A percentile compares a stretch with the other conserved stretches of the same genome.
phyloP scores from a whole-genome alignment of 1,284 basidiomycete species.

The Fomitiporia mediterranea region DNA sequence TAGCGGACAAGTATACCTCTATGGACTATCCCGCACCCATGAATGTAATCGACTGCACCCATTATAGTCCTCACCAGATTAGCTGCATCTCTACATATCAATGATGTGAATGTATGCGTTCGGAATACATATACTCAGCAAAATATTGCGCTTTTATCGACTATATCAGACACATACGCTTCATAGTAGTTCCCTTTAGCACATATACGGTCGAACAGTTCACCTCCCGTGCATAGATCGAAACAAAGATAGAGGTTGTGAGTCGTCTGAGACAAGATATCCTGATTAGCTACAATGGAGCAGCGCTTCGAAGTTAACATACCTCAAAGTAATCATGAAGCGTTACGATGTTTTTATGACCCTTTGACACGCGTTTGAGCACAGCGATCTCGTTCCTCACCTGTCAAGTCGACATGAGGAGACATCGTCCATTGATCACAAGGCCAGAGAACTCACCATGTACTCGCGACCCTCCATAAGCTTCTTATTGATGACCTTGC shows the following conservation, averaged over 20 bases:
- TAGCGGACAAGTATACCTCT: slow-evolving; percentile 52
- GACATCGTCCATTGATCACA: too few species aligned
- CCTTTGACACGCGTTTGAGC: slow-evolving; percentile 90
- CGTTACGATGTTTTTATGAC: slow-evolving; percentile 85
- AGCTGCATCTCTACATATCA: too few species aligned
- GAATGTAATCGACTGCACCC: slow-evolving; percentile 87
- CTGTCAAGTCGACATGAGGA: slow-evolving; percentile 34
- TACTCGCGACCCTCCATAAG: slow-evolving; percentile 93
- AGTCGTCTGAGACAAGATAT: slow-evolving; percentile 53
- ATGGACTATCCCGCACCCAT: slow-evolving; percentile 93
- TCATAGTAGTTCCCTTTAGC: slow-evolving; percentile 97
- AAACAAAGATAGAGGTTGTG: slow-evolving; percentile 96
- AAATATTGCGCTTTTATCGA: too few species aligned
- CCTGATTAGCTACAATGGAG: neutral
- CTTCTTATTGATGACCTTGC: slow-evolving; percentile 96
- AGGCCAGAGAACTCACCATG: slow-evolving; percentile 53
- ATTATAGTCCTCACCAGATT: slow-evolving; percentile 85
- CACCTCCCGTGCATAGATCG: slow-evolving; percentile 96
- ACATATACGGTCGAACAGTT: slow-evolving; percentile 98
- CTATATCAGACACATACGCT: slow-evolving; percentile 32
- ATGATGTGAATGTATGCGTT: too few species aligned
- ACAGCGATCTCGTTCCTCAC: slow-evolving; percentile 97
- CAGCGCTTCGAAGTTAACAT: slow-evolving; percentile 22
- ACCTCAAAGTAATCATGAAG: slow-evolving; percentile 98
- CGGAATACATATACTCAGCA: neutral